phyloP scores from a whole-genome alignment of 2,329 filamentous ascomycete genomes.

The Colletotrichum sp. region DNA sequence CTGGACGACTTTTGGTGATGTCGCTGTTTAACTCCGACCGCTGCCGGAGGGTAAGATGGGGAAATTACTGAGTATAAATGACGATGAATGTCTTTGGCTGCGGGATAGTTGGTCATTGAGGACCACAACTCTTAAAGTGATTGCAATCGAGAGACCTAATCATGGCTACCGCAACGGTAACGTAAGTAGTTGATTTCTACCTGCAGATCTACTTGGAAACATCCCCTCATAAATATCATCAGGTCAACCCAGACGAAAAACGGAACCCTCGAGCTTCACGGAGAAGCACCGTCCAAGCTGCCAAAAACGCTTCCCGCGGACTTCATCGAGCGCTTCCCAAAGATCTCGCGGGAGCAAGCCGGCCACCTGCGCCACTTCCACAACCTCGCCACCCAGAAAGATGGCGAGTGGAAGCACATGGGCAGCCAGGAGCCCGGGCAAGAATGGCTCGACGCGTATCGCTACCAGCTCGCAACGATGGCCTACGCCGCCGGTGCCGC shows the following conservation, averaged over 20 bases:
- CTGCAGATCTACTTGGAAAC: background rate
- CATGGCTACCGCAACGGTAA: background rate
- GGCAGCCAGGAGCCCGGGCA: conserved; percentile 38
- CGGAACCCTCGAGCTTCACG: background rate
- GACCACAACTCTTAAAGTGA: rapidly evolving
- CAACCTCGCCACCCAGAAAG: conserved; percentile 32
- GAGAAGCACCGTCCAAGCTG: rapidly evolving
- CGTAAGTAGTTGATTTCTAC: background rate
- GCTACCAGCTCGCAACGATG: conserved; percentile 46
- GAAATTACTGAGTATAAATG: background rate
- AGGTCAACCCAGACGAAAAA: background rate
- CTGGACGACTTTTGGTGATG: background rate
- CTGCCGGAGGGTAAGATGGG: background rate
- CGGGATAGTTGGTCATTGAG: rapidly evolving
- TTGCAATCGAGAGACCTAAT: rapidly evolving
- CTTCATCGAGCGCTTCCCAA: conserved; percentile 11
- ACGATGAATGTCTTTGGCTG: background rate
- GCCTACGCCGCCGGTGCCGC: conserved; percentile 38
- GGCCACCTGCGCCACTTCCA: conserved; percentile 41
- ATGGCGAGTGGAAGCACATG: conserved; percentile 36
- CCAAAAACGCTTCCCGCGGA: background rate
- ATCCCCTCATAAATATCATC: background rate
- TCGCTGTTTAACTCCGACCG: background rate
- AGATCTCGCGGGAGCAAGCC: conserved; percentile 27
- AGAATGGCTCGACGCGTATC: conserved; percentile 39